These are phyloP conservation scores for Fistulifera pelliculosa DNA, from an alignment of 108 stramenopile genomes.

Conservation along the genomic window DNA sequence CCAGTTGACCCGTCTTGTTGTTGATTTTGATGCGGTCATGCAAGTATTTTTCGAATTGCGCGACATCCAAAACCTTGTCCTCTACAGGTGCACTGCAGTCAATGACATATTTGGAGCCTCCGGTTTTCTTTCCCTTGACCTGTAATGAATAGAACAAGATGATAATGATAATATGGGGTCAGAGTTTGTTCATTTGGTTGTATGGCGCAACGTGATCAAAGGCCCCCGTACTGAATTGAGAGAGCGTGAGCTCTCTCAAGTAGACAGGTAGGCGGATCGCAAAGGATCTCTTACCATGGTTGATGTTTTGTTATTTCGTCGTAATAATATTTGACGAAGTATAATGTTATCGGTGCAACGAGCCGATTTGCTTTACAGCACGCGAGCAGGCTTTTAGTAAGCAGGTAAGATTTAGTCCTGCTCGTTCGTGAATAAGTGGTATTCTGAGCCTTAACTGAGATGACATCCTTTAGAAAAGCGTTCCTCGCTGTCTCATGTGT, in stretches of 20 bases:
- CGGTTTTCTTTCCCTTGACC: conserved; percentile 89
- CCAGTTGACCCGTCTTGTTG: conserved; percentile 69
- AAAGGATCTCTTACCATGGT: conserved; percentile 25
- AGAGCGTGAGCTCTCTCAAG: background rate
- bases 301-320: background rate
- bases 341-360: too few species aligned
- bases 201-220: background rate
- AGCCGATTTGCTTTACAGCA: too few species aligned
- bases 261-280: conserved; percentile 21
- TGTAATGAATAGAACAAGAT: conserved; percentile 11
- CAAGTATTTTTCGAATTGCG: conserved; percentile 96
- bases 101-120: conserved; percentile 87
- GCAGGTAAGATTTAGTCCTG: too few species aligned
- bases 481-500: too few species aligned
- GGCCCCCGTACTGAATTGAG: background rate
- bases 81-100: conserved; percentile 97
- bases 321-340: too few species aligned
- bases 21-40: conserved; percentile 95
- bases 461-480: too few species aligned
- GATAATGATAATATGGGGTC: conserved; percentile 1
- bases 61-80: conserved; percentile 96
- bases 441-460: too few species aligned
- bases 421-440: too few species aligned
- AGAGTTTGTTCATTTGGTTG: background rate
- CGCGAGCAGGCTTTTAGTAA: too few species aligned